These are phyloP conservation scores for Bruguiera gymnorhiza DNA, from an alignment of 345 rosid genomes.

Conservation along the genomic window DNA sequence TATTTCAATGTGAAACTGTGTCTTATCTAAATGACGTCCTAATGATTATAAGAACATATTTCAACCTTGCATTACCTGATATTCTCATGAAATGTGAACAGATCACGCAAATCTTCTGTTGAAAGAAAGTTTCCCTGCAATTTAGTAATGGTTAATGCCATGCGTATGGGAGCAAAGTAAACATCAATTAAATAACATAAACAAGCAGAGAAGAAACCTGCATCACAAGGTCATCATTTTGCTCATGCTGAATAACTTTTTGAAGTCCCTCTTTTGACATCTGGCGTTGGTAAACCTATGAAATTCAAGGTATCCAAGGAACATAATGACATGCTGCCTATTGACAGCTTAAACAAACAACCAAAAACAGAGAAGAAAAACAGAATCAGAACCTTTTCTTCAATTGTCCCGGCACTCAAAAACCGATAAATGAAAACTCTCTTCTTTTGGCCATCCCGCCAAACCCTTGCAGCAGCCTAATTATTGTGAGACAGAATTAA, in stretches of 20 bases:
- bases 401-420: conserved; percentile 94
- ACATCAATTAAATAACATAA: conserved; percentile 8
- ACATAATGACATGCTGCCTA: conserved; percentile 2
- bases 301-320: conserved; percentile 10
- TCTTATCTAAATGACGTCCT: background rate
- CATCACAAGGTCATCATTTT: conserved; percentile 37
- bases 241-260: conserved; percentile 80
- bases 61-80: conserved; percentile 45
- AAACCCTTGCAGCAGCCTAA: conserved; percentile 99
- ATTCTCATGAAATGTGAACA: conserved; percentile 73
- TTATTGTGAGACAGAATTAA: conserved; percentile 15
- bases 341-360: conserved; percentile 8
- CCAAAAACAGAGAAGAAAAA: background rate
- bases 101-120: conserved; percentile 77
- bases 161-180: conserved; percentile 10
- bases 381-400: conserved; percentile 72
- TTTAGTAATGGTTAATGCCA: conserved; percentile 6
- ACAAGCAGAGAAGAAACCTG: conserved; percentile 46
- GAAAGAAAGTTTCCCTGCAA: conserved; percentile 84
- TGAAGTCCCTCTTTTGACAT: conserved; percentile 99
- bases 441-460: conserved; percentile 99
- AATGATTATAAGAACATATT: conserved; percentile 8
- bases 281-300: conserved; percentile 94
- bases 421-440: conserved; percentile 94
- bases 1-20: conserved; percentile 2